Base-by-base conservation (phyloP, 176 grass and related monocot species). In the Metroxylon sagu region DNA sequence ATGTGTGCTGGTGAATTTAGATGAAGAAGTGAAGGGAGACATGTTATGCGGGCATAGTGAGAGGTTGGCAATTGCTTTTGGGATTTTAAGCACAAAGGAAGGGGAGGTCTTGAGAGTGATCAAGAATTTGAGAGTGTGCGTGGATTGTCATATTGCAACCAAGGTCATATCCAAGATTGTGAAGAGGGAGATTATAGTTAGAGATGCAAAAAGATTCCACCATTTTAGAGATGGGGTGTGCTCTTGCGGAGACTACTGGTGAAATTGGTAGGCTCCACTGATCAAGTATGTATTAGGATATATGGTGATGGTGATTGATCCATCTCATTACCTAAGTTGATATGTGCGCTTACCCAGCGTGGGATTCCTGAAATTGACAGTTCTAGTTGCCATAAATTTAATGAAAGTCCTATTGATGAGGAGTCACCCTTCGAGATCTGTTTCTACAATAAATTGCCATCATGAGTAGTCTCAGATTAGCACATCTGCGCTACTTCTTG, bases 21-120 rank as follows among this genome's bases (percentile, higher is more conserved):
- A 66, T 29, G 63, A 53, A 21, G 25, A 66, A 29, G 63, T 4
- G 23, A 66, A 66, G 49, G 63, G 29, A 66, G 63, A 53, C 16
- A 15, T 66, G 25, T 23, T 66, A 2, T 66, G 63, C 18, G 63
- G 63, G 2, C 49, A 66, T 18, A 53, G 63, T 53, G 63, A 53
- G 48, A 50, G 63, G 23, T n/a, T 66, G 26, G 63, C 49, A 53
- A 66, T 53, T 66, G 63, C 63, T 53, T 66, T 66, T 28, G 49
- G 63, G 16, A 66, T 66, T 26, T 31, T 67, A 16, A 39, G 49
- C 65, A 67, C 65, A 21, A 3, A 16, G 6, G 49, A 65, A 16
- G 53, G 53, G 3, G 62, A 65, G 16, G 62, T 52, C 6, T 19
- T 65, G 49, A 64, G 61, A 48, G 62, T 65, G 62, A 65, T 65